A percentile compares a stretch with the other conserved stretches of the same genome.
phyloP scores from a whole-genome alignment of 1,139 yeast species.

The Insectozyma bohioensis region DNA sequence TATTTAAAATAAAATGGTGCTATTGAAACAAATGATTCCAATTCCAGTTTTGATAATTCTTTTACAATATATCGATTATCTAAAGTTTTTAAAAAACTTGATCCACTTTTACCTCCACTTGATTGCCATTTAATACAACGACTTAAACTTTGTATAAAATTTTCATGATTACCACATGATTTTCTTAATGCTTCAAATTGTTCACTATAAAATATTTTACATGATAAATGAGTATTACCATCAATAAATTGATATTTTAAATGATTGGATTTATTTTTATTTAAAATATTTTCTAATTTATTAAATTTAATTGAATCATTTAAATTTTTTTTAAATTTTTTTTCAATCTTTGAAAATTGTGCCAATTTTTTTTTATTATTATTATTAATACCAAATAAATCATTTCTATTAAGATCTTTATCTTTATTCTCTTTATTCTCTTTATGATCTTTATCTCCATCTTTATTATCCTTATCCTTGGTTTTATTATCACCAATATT shows the following conservation, averaged over 20 bases:
- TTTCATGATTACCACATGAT: constrained; percentile 75
- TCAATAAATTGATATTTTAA: constrained; percentile 89
- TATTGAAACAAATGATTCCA: constrained; percentile 90
- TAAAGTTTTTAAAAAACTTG: constrained; percentile 85
- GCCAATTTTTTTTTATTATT: constrained; percentile 34
- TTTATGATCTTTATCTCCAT: background rate
- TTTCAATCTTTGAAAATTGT: constrained; percentile 44
- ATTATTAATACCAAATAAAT: constrained; percentile 19
- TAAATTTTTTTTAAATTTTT: constrained; percentile 39
- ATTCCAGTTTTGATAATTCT: constrained; percentile 82
- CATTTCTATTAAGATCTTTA: constrained; percentile 11
- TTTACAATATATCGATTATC: constrained; percentile 90
- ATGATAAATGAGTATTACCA: constrained; percentile 77
- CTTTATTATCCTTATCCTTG: constrained; percentile 8
- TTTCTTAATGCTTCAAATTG: constrained; percentile 93
- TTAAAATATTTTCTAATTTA: constrained; percentile 65
- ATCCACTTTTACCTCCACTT: constrained; percentile 95
- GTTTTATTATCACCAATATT: background rate
- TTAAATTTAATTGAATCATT: constrained; percentile 19
- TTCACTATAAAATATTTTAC: constrained; percentile 93
- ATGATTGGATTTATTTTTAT: constrained; percentile 84
- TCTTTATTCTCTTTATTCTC: constrained; percentile 10
- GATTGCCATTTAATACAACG: constrained; percentile 96
- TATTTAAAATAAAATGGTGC: constrained; percentile 97
- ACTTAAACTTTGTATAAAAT: constrained; percentile 84